Evolutionary conservation across 257 asterid genomes (phyloP), one percentile per base, ranked within the genome.

Genomic region (Sherardia arvensis): DNA sequence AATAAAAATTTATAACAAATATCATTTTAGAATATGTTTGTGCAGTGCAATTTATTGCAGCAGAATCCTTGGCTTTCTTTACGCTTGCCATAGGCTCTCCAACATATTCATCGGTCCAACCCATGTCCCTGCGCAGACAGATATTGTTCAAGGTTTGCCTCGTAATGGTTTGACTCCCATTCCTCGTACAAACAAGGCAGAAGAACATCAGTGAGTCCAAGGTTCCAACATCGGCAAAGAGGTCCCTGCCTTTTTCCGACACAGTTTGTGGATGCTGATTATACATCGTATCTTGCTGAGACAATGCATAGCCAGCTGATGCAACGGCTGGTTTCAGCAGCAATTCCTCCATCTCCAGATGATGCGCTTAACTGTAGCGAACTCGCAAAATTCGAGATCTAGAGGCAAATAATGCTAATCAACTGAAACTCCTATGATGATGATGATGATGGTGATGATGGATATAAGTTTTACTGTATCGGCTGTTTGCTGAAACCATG

Each of bases 111-210:
- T n/a, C n/a, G n/a, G n/a, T n/a, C n/a, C n/a, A n/a, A n/a, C n/a
- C n/a, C n/a, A n/a, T n/a, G n/a, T n/a, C n/a, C n/a, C n/a, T n/a
- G n/a, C n/a, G n/a, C n/a, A n/a, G n/a, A n/a, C n/a, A n/a, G n/a
- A n/a, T n/a, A n/a, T n/a, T n/a, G n/a, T n/a, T n/a, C n/a, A n/a
- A n/a, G n/a, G n/a, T n/a, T n/a, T n/a, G n/a, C n/a, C n/a, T n/a
- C n/a, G n/a, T n/a, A n/a, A n/a, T n/a, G n/a, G n/a, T n/a, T n/a
- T n/a, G n/a, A n/a, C n/a, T n/a, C n/a, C n/a, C n/a, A n/a, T n/a
- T n/a, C n/a, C n/a, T 92, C 76, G 76, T 92, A 77, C 95, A 92
- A 83, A 85, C 95, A 33, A 83, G 85, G 5, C 80, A 79, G 10
- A 60, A 74, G 62, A 53, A 71, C 25, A 29, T 76, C n/a, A 82